Evolutionary conservation across 257 asterid species (phyloP), one percentile per base, ranked within the genome.

Genomic region (Ilex asprella): DNA sequence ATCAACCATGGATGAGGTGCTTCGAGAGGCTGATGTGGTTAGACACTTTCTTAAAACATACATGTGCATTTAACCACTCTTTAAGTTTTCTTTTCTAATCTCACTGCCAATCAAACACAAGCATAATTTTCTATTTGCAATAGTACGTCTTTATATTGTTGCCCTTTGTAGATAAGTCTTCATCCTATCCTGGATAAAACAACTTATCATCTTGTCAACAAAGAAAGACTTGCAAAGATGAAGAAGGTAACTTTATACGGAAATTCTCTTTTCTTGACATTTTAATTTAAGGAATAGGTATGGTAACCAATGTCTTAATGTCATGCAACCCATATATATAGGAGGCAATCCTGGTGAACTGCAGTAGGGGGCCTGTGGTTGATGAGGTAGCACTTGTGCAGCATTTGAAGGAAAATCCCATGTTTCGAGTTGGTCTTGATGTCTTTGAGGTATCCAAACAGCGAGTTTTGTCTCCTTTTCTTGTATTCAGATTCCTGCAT

Each of bases 371-470:
- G 21, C 98, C 98, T 14, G 98, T 91, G 39, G 27, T 91, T 30
- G 95, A 91, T 55, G 98, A 91, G 86, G 93, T 63, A n/a, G 97
- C 97, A 61, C 98, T 91, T 1, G 98, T 91, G 2, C 91, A 88
- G 69, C 98, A 91, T 74, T 79, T 91, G 71, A 91, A 70, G 69
- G 90, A 73, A 29, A 91, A 88, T 75, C 98, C 97, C 50, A 91
- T 91, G 98, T 91, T 91, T 72, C 83, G 98, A 73, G 98, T 89
- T 76, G 98, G 95, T n/a, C 97, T 91, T 68, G 98, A 91, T 77
- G 98, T 91, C 59, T 91, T 91, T 70, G 98, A 91, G 96, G 98
- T 91, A 72, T 64, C 62, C 21, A 29, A 56, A 54, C 61, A 44
- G 59, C 12, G 30, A 16, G 16, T 5, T 30, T 39, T 6, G 16